Evolutionary conservation across 768 basidiomycete genomes (phyloP), one percentile per base, ranked within the genome.

Genomic region (Calocybe indica): DNA sequence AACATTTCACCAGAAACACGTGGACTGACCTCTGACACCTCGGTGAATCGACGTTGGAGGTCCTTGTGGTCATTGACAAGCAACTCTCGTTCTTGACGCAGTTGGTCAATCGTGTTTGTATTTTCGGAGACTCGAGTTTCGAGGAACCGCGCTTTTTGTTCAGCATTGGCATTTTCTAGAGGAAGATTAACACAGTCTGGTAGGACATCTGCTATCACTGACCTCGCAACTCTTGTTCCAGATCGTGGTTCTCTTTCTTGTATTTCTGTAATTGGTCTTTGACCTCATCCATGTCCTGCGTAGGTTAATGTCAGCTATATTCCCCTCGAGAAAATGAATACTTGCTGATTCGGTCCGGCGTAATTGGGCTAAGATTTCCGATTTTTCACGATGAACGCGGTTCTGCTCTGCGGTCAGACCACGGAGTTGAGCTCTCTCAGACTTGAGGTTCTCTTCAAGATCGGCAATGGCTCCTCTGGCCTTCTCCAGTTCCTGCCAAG

Each of bases 261-360:
- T 79, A 69, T 47, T 72, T 73, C 38, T 83, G 78, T 6, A 91
- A 62, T 32, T 92, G 82, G 9, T 74, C 63, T 53, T 80, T 83
- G 37, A 92, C 78, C 43, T 84, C 85, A 22, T 85, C 79, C 78
- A 92, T 88, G 57, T 89, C 88, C 88, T 91, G 54, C 15, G 15
- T 29, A 43, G 5, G 22, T 22, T 22, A 22, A 22, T 22, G 22
- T 22, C 22, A 22, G 22, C 22, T 22, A 22, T 22, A 22, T 22
- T 22, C 22, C 22, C 22, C 2, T 22, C 22, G 22, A 22, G 22
- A 46, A 35, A 12, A 13, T 29, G 38, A n/a, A 6, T 2, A 58
- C 78, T 58, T 58, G 86, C 88, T 37, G 78, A 74, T 69, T 90
- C 85, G 9, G 84, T 85, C 28, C 86, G 75, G 51, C 79, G 76